Conservation (phyloP, 1,139 yeast genomes). For the Lodderomyces margitis region DNA sequence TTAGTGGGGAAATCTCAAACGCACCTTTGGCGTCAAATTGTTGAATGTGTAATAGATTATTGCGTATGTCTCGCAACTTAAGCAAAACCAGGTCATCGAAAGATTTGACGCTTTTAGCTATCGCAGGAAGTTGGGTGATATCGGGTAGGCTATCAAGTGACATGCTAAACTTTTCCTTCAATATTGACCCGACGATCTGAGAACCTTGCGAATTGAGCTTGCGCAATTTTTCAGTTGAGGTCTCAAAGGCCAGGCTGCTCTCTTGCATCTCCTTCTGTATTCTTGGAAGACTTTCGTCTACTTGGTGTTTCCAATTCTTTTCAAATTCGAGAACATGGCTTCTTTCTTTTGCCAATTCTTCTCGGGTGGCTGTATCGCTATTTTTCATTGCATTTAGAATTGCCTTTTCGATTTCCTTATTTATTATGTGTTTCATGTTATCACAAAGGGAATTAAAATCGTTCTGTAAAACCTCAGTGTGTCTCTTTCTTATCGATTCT, state of each 20-base stretch:
- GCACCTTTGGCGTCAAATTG: constrained; percentile 14
- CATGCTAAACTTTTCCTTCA: constrained; percentile 5
- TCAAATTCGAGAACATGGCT: constrained; percentile 6
- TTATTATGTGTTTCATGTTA: constrained; percentile 8
- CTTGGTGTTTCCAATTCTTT: constrained; percentile 10
- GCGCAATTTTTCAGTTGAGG: constrained; percentile 1
- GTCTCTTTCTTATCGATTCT: constrained; percentile 7
- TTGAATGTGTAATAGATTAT: constrained; percentile 12
- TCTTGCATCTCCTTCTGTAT: constrained; percentile 6
- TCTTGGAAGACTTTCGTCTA: constrained; percentile 4
- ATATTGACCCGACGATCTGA: constrained; percentile 5
- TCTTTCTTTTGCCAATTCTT: constrained; percentile 10
- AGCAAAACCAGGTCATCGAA: constrained; percentile 4
- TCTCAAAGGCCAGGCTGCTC: constrained; percentile 6
- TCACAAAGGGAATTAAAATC: constrained; percentile 8
- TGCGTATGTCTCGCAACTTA: constrained; percentile 10
- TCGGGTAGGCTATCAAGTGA: constrained; percentile 11
- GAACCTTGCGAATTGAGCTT: constrained; percentile 2
- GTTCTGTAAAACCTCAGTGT: constrained; percentile 10
- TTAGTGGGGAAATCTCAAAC: constrained; percentile 13
- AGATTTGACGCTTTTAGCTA: constrained; percentile 5
- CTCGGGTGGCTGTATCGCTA: constrained; percentile 7
- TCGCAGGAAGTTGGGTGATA: constrained; percentile 11
- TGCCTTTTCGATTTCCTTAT: constrained; percentile 9
- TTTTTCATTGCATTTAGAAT: constrained; percentile 9